These are phyloP conservation scores for Epichloe elymi DNA, from an alignment of 2,329 filamentous ascomycete genomes.

Conservation along the genomic window DNA sequence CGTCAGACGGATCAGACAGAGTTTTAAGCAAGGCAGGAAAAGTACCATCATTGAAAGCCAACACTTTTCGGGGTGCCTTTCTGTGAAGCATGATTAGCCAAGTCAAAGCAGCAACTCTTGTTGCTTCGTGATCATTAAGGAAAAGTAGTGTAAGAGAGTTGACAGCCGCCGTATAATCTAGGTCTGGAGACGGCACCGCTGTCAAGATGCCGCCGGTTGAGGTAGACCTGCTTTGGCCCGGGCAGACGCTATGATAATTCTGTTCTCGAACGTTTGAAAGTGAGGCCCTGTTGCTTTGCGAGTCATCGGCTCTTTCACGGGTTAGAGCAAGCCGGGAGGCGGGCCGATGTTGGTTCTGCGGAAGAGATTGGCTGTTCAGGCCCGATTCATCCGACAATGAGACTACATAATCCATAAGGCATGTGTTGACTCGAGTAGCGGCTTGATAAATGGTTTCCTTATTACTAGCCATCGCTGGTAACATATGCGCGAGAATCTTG, in stretches of 20 bases:
- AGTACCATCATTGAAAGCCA: constrained; percentile 93
- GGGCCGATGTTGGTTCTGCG: constrained; percentile 16
- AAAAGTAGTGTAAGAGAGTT: constrained; percentile 88
- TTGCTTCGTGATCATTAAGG: constrained; percentile 92
- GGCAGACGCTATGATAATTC: constrained; percentile 38
- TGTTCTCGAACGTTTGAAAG: constrained; percentile 40
- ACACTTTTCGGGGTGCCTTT: constrained; percentile 83
- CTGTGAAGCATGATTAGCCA: constrained; percentile 98
- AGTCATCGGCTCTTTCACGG: constrained; percentile 32
- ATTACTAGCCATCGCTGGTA: constrained; percentile 87
- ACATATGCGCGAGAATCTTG: constrained; percentile 76
- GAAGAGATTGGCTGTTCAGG: constrained; percentile 13
- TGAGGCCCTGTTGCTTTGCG: constrained; percentile 37
- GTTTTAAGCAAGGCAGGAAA: constrained; percentile 95
- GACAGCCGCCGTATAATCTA: constrained; percentile 94
- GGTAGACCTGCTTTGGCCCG: constrained; percentile 33
- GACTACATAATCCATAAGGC: constrained; percentile 87
- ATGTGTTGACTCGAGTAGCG: constrained; percentile 77
- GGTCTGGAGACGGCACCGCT: constrained; percentile 42
- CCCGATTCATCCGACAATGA: constrained; percentile 63
- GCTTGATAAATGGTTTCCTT: constrained; percentile 82
- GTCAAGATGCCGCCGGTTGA: constrained; percentile 32
- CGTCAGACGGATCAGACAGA: constrained; percentile 85
- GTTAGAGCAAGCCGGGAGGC: constrained; percentile 30
- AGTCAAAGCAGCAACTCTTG: constrained; percentile 79